Evolutionary conservation across 2,329 filamentous ascomycete species (phyloP).

Genomic region (Helotiales sp.): DNA sequence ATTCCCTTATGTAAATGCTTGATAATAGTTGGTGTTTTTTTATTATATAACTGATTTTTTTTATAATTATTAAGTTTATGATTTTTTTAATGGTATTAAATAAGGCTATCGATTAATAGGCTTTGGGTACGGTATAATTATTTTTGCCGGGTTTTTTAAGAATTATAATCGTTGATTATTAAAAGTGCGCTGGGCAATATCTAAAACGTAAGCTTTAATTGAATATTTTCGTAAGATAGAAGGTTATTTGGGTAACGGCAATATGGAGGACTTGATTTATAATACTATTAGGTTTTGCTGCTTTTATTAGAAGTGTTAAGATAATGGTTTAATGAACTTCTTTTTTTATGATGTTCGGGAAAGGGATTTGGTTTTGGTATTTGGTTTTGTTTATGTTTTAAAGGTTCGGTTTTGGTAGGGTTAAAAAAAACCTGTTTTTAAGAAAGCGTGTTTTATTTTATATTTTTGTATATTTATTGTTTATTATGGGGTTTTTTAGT

Average conservation of each 20-base stretch:
- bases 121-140: slow-evolving; percentile 18
- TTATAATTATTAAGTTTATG: slow-evolving; percentile 18
- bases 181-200: slow-evolving; percentile 25
- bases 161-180: slow-evolving; percentile 22
- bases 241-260: slow-evolving; percentile 14
- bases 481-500: no score
- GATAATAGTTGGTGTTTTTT: slow-evolving; percentile 15
- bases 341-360: slow-evolving; percentile 20
- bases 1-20: slow-evolving; percentile 41
- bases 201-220: slow-evolving; percentile 25
- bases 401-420: slow-evolving; percentile 25
- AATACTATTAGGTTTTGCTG: slow-evolving; percentile 28
- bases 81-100: slow-evolving; percentile 23
- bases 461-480: no score
- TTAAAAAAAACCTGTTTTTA: slow-evolving; percentile 23
- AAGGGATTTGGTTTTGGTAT: slow-evolving; percentile 18
- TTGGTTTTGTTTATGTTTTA: slow-evolving; percentile 21
- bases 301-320: slow-evolving; percentile 23
- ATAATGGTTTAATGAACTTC: slow-evolving; percentile 25
- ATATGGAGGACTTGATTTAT: slow-evolving; percentile 26
- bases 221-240: slow-evolving; percentile 25
- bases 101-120: slow-evolving; percentile 21
- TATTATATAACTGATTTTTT: slow-evolving; percentile 11
- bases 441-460: slow-evolving; percentile 12
- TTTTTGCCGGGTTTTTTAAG: slow-evolving; percentile 25